Evolutionary conservation across 495 filamentous ascomycete genomes (phyloP).

Genomic region (Acidiella bohemica): DNA sequence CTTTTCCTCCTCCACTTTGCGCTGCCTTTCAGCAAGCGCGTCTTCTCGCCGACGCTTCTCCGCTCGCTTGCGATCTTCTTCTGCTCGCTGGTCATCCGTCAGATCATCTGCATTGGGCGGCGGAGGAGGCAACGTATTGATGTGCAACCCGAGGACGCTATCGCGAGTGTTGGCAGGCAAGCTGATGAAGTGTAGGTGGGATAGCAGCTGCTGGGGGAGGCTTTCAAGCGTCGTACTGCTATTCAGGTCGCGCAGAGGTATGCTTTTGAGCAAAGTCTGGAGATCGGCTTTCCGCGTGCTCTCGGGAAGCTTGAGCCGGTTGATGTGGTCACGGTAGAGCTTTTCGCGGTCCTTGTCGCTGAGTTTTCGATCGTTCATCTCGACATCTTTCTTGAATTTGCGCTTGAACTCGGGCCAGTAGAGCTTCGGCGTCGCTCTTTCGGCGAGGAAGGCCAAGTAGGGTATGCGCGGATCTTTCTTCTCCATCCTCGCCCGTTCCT

Average conservation of each 20-base stretch:
- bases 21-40: slow-evolving; percentile 63
- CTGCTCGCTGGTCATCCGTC: slow-evolving; percentile 39
- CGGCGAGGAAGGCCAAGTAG: slow-evolving; percentile 70
- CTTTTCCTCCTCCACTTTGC: slow-evolving; percentile 62
- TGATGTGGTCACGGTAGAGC: slow-evolving; percentile 77
- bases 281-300: slow-evolving; percentile 67
- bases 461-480: slow-evolving; percentile 76
- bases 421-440: slow-evolving; percentile 70
- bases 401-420: slow-evolving; percentile 96
- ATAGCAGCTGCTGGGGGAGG: slow-evolving; percentile 55
- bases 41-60: slow-evolving; percentile 57
- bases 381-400: slow-evolving; percentile 67
- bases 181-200: slow-evolving; percentile 72
- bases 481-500: slow-evolving; percentile 58
- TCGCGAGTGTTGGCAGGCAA: slow-evolving; percentile 56
- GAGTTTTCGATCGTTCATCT: slow-evolving; percentile 65
- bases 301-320: slow-evolving; percentile 60
- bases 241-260: slow-evolving; percentile 52
- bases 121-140: slow-evolving; percentile 55
- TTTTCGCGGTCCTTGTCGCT: slow-evolving; percentile 83
- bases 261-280: slow-evolving; percentile 55
- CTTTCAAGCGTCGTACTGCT: slow-evolving; percentile 45
- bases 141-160: slow-evolving; percentile 59
- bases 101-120: slow-evolving; percentile 43
- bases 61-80: slow-evolving; percentile 48